Evolutionary conservation across 2,329 filamentous ascomycete genomes (phyloP).

Genomic region (Aspergillus pseudoglaucus): DNA sequence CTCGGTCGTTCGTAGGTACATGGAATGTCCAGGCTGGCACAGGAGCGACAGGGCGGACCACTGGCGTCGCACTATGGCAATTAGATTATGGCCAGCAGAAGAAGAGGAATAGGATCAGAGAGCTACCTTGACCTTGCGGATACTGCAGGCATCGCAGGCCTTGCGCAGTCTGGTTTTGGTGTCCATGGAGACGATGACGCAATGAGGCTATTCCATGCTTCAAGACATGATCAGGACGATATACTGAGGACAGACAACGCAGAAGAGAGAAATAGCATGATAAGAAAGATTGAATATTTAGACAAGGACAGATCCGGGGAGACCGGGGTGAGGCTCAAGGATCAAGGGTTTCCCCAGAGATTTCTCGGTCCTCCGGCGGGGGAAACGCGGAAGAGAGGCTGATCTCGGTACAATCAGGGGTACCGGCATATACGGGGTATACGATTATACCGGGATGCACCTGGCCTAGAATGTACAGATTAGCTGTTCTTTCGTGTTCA

Average conservation of each 20-base stretch:
- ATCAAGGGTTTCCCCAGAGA: no score
- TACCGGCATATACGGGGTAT: no score
- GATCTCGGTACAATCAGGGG: no score
- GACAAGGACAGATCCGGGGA: no score
- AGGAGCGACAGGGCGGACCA: conserved; percentile 61
- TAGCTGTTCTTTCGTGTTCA: no score
- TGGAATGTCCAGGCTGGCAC: conserved; percentile 58
- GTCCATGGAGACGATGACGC: conserved; percentile 24
- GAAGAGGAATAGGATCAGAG: not conserved
- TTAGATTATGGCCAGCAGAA: not conserved
- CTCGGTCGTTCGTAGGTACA: conserved; percentile 62
- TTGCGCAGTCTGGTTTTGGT: conserved; percentile 41
- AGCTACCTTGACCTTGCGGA: conserved; percentile 48
- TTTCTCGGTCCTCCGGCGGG: conserved; percentile 4
- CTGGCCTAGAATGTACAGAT: no score
- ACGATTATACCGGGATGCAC: no score
- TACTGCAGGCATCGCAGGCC: conserved; percentile 49
- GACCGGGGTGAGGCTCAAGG: no score
- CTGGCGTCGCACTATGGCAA: conserved; percentile 54
- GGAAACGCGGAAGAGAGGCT: not conserved
- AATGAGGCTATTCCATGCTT: conserved; percentile 16
- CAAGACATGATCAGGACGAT: conserved; percentile 13
- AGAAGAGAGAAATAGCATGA: not conserved
- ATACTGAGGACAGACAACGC: not conserved
- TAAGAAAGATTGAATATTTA: not conserved